These are phyloP conservation scores for Ascodesmis nigricans DNA, from an alignment of 495 filamentous ascomycete species.

Conservation along the genomic window DNA sequence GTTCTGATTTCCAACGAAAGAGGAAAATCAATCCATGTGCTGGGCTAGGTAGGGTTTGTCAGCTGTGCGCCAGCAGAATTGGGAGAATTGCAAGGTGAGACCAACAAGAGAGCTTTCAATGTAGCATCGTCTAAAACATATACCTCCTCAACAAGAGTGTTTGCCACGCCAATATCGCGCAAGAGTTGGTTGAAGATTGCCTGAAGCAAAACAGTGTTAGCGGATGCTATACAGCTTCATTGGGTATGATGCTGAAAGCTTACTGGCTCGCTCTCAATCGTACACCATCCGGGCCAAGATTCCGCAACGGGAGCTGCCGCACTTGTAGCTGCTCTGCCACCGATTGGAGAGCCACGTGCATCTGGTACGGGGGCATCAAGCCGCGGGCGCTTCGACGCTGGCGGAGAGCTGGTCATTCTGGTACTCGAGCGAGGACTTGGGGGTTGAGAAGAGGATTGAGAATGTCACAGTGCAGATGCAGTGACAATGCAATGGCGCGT, in stretches of 20 bases:
- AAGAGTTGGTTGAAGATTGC: slow-evolving; percentile 72
- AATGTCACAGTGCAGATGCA: too few relatives aligned
- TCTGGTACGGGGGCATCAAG: too few relatives aligned
- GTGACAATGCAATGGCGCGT: background rate
- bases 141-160: slow-evolving; percentile 59
- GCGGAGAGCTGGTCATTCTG: slow-evolving; percentile 2
- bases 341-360: too few relatives aligned
- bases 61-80: slow-evolving; percentile 15
- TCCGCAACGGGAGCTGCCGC: too few relatives aligned
- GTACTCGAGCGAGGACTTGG: background rate
- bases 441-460: slow-evolving; percentile 14
- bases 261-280: slow-evolving; percentile 82
- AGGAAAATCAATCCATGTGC: slow-evolving; percentile 69
- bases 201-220: slow-evolving; percentile 25
- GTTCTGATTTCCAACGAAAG: slow-evolving; percentile 40
- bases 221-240: slow-evolving; percentile 3
- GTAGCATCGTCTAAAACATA: slow-evolving; percentile 46
- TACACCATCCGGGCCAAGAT: slow-evolving; percentile 67
- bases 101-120: slow-evolving; percentile 25
- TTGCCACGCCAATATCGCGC: slow-evolving; percentile 47
- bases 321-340: too few relatives aligned
- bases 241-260: slow-evolving; percentile 12
- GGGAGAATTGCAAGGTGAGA: background rate
- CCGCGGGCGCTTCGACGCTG: too few relatives aligned
- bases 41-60: too few relatives aligned